phyloP scores from a whole-genome alignment of 345 rosid species.

The Cardamine resedifolia region DNA sequence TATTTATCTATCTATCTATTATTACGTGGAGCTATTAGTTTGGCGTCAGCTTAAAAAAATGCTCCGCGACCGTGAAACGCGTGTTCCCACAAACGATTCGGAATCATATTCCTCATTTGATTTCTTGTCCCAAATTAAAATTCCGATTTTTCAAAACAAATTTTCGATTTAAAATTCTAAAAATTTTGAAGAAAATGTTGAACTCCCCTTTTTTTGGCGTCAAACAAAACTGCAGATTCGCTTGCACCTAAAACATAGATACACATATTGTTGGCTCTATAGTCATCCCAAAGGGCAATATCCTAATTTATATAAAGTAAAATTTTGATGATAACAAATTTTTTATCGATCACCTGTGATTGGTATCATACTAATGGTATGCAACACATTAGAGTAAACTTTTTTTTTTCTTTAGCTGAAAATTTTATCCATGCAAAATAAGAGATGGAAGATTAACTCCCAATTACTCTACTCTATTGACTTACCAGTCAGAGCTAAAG shows the following conservation, averaged over 20 bases:
- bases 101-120: slow-evolving; percentile 29
- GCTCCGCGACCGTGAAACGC: slow-evolving; percentile 17
- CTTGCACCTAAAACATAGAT: background rate
- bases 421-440: too few species aligned
- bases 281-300: slow-evolving; percentile 22
- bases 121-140: slow-evolving; percentile 10
- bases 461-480: background rate
- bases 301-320: background rate
- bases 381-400: background rate
- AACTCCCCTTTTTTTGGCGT: background rate
- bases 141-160: background rate
- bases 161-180: background rate
- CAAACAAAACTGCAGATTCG: slow-evolving; percentile 16
- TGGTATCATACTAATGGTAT: too few species aligned
- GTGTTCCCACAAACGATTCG: slow-evolving; percentile 34
- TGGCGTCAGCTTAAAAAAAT: slow-evolving; percentile 13
- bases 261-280: slow-evolving; percentile 12
- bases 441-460: background rate
- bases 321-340: background rate
- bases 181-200: background rate
- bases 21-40: slow-evolving; percentile 11
- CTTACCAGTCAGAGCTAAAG: too few species aligned
- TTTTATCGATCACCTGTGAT: background rate
- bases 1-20: background rate
- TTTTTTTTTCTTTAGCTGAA: background rate